Conservation (phyloP, 2,329 filamentous ascomycete species). For the Metarhizium anisopliae region DNA sequence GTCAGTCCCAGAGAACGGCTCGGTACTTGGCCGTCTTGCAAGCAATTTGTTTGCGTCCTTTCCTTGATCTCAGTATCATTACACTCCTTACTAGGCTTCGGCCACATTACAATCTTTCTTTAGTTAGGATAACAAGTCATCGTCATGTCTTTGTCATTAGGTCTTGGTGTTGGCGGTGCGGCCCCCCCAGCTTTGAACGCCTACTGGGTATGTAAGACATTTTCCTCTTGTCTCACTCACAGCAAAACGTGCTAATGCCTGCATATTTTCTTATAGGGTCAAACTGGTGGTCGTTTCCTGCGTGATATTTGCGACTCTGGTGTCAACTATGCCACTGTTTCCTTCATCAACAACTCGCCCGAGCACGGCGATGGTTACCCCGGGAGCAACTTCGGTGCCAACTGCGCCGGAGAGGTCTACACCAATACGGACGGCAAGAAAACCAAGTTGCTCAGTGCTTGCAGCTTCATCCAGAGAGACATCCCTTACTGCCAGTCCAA, state of each 20-base stretch:
- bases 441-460: slow-evolving; percentile 26
- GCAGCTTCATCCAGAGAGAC: slow-evolving; percentile 26
- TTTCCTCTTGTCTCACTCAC: background rate
- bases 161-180: slow-evolving; percentile 6
- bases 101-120: slow-evolving; percentile 21
- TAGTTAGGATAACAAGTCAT: background rate
- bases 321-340: slow-evolving; percentile 28
- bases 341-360: slow-evolving; percentile 29
- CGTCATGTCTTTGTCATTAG: slow-evolving; percentile 15
- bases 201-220: slow-evolving; percentile 1
- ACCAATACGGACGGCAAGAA: slow-evolving; percentile 10
- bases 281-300: slow-evolving; percentile 23
- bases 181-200: background rate
- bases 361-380: slow-evolving; percentile 27
- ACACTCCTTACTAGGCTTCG: slow-evolving; percentile 25
- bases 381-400: slow-evolving; percentile 29
- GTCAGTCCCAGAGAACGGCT: slow-evolving; percentile 19
- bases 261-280: slow-evolving; percentile 20
- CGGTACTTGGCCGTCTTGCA: slow-evolving; percentile 22
- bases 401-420: slow-evolving; percentile 24
- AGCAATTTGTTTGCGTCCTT: slow-evolving; percentile 30
- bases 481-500: slow-evolving; percentile 31
- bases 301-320: slow-evolving; percentile 26
- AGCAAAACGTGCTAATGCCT: slow-evolving; percentile 2
- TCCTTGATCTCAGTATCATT: slow-evolving; percentile 24